phyloP scores from a whole-genome alignment of 2,329 filamentous ascomycete genomes.

The Nannizziopsis barbatae region DNA sequence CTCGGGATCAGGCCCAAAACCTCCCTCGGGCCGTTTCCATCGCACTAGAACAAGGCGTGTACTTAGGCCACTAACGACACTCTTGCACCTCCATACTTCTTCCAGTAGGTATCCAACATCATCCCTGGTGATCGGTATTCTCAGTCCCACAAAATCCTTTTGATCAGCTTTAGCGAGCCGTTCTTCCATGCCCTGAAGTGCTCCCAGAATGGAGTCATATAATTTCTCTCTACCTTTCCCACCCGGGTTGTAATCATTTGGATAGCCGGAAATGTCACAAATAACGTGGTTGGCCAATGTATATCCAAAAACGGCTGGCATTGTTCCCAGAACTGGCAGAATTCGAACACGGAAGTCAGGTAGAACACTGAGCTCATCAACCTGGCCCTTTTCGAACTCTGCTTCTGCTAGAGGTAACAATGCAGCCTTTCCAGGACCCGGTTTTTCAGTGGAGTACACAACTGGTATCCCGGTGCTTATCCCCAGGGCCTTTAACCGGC shows the following conservation, averaged over 20 bases:
- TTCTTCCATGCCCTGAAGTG: constrained; percentile 68
- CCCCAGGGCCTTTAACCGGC: constrained; percentile 63
- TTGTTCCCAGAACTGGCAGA: constrained; percentile 84
- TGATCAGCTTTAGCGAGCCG: constrained; percentile 50
- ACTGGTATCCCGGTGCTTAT: constrained; percentile 78
- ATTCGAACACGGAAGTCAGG: constrained; percentile 94
- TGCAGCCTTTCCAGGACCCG: constrained; percentile 80
- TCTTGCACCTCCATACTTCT: constrained; percentile 75
- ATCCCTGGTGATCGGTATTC: constrained; percentile 62
- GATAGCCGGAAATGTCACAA: constrained; percentile 68
- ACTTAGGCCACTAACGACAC: constrained; percentile 67
- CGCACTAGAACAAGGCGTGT: constrained; percentile 69
- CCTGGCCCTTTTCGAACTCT: constrained; percentile 73
- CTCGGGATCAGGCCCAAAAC: constrained; percentile 51
- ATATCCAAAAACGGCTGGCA: constrained; percentile 94
- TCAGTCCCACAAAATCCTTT: constrained; percentile 56
- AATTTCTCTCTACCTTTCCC: constrained; percentile 79
- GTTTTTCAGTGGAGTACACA: constrained; percentile 84
- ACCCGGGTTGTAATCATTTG: constrained; percentile 63
- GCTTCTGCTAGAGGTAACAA: constrained; percentile 77
- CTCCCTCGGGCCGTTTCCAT: constrained; percentile 57
- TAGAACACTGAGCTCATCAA: constrained; percentile 76
- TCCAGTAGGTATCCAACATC: constrained; percentile 85
- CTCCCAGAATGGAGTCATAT: constrained; percentile 71
- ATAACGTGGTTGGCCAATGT: constrained; percentile 89